Evolutionary conservation across 495 filamentous ascomycete species (phyloP).

Genomic region (Mycothermus thermophilus): DNA sequence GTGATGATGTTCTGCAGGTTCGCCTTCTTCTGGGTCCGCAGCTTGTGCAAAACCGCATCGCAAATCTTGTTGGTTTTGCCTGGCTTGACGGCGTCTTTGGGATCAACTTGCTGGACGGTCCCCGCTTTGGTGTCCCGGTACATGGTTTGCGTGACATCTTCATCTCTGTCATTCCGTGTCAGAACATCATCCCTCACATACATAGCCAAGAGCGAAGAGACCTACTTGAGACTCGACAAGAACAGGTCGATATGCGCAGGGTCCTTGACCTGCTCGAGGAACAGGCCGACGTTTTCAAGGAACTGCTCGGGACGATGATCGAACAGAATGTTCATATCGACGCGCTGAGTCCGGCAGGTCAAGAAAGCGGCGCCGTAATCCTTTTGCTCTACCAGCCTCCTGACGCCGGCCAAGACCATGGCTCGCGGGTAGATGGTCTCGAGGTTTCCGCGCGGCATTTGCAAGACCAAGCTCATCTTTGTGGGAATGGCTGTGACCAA

Average conservation of each 20-base stretch:
- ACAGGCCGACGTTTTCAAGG: constrained; percentile 55
- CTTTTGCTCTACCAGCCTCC: constrained; percentile 60
- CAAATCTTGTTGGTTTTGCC: constrained; percentile 79
- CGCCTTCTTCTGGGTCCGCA: constrained; percentile 47
- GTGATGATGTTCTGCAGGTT: constrained; percentile 89
- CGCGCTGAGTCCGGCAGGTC: constrained; percentile 78
- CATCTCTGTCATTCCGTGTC: constrained; percentile 48
- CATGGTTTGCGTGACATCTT: constrained; percentile 88
- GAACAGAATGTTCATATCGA: constrained; percentile 97
- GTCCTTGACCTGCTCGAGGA: constrained; percentile 77
- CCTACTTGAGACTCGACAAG: constrained; percentile 73
- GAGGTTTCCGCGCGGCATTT: constrained; percentile 90
- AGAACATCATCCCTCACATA: constrained; percentile 1
- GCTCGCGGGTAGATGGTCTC: constrained; percentile 92
- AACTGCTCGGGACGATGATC: constrained; percentile 80
- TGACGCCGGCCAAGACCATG: constrained; percentile 77
- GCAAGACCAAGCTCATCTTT: constrained; percentile 64
- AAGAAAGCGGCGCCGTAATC: constrained; percentile 75
- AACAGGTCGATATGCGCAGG: constrained; percentile 82
- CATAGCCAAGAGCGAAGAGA: background rate
- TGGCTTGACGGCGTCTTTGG: constrained; percentile 13
- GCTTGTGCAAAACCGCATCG: constrained; percentile 59
- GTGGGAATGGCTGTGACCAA: constrained; percentile 85
- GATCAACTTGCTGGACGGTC: constrained; percentile 10
- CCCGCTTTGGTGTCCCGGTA: constrained; percentile 64